phyloP scores from a whole-genome alignment of 495 filamentous ascomycete genomes.

The Diplogelasinospora grovesii region DNA sequence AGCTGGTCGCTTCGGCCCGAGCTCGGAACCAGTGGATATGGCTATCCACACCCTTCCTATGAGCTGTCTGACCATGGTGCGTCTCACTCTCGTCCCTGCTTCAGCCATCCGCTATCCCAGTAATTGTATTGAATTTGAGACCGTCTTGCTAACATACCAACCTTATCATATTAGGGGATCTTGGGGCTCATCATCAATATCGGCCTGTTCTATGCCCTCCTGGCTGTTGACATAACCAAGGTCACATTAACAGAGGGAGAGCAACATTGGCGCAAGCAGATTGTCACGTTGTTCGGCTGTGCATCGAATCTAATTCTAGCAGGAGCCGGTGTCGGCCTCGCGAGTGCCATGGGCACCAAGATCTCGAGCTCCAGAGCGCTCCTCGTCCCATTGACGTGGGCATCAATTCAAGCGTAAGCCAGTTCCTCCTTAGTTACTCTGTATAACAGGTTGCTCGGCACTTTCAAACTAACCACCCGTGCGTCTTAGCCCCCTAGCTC shows the following conservation, averaged over 20 bases:
- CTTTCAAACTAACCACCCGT: conserved; percentile 3
- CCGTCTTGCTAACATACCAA: not conserved
- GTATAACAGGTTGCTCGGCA: not conserved
- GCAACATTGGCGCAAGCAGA: conserved; percentile 25
- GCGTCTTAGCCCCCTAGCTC: conserved; percentile 13
- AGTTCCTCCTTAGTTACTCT: not conserved
- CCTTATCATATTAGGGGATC: conserved; percentile 14
- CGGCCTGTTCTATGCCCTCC: conserved; percentile 13
- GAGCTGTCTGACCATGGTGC: conserved; percentile 15
- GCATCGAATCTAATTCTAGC: conserved; percentile 21
- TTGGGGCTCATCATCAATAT: conserved; percentile 19
- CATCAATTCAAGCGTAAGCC: conserved; percentile 19
- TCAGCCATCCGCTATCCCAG: not conserved
- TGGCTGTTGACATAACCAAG: conserved; percentile 15
- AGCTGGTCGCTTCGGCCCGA: not conserved
- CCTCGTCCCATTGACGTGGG: conserved; percentile 18
- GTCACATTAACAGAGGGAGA: conserved; percentile 23
- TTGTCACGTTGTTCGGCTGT: conserved; percentile 22
- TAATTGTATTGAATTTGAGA: not conserved
- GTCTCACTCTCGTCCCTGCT: conserved; percentile 1
- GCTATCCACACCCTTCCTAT: conserved; percentile 10
- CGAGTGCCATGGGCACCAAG: conserved; percentile 13
- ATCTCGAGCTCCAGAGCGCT: conserved; percentile 13
- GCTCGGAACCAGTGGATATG: conserved; percentile 4
- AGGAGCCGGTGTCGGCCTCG: conserved; percentile 18